Base-by-base conservation (phyloP, 306 rosid species). In the Acacia confusa region DNA sequence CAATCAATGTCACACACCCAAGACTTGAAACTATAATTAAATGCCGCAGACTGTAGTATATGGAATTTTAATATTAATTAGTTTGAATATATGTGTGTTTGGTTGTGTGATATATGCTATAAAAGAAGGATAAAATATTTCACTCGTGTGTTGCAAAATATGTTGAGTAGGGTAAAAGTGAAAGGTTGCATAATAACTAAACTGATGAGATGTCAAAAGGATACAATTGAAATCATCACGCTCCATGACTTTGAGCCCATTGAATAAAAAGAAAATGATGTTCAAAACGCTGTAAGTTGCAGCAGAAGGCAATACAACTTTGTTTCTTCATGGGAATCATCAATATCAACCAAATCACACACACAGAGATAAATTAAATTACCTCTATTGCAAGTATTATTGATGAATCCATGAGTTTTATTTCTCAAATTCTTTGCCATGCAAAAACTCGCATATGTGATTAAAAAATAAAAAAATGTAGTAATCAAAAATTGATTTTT, bases 281-380 rank as follows among this genome's bases (percentile, higher is more conserved):
- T 66, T 43, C 64, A 66, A 84, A 66, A 63, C 70, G 89, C 84
- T 83, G 61, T 3, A 78, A 79, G 67, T 64, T 84, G 88, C 82
- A 82, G 86, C 81, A 67, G 78, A 88, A 81, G 32, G 81, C 72
- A 82, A 72, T 0, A 19, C 15, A 45, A 12, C 0, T 20, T 53
- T 24, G 61, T 20, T 53, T 53, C 61, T 53, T 20, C 61, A 20
- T 20, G 61, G 8, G 24, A 53, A 53, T 53, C 24, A 53, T 53
- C 61, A 53, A 53, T 53, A 53, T 20, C 61, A 50, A 50, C 22
- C 16, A 19, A 50, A 1, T 4, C n/a, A 50, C 58, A 19, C 58
- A 19, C 58, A 17, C 10, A 6, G 17, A 52, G 17, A 52, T 52
- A 16, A 52, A 19, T 52, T 52, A 16, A 19, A 17, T 50, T 6